phyloP scores from a whole-genome alignment of 2,329 filamentous ascomycete genomes.

The Colletotrichum cordylinicola region DNA sequence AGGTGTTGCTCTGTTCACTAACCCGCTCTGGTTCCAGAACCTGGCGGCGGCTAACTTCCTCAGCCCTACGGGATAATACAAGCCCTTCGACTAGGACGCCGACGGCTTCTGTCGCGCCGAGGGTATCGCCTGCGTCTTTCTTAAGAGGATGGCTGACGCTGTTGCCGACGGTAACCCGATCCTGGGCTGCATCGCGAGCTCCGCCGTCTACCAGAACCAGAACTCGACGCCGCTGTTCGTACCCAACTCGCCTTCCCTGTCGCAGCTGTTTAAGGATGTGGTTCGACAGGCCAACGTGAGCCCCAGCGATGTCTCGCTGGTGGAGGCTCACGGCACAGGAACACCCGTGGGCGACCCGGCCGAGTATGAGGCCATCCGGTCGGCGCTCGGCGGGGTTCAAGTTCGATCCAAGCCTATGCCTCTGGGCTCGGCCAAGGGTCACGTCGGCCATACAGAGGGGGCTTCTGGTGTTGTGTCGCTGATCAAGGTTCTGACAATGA shows the following conservation, averaged over 20 bases:
- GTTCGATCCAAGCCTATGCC: too few species aligned
- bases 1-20: slow-evolving; percentile 39
- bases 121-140: slow-evolving; percentile 45
- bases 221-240: slow-evolving; percentile 35
- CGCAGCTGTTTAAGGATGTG: slow-evolving; percentile 43
- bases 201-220: slow-evolving; percentile 47
- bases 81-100: slow-evolving; percentile 35
- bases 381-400: too few species aligned
- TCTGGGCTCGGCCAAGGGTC: too few species aligned
- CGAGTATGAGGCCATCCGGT: too few species aligned
- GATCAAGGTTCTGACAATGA: too few species aligned
- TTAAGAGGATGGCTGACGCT: slow-evolving; percentile 54
- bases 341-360: too few species aligned
- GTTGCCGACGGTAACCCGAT: slow-evolving; percentile 51
- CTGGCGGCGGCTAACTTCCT: slow-evolving; percentile 29
- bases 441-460: too few species aligned
- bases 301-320: background rate
- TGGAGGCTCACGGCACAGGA: too few species aligned
- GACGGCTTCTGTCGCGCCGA: slow-evolving; percentile 60
- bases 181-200: slow-evolving; percentile 42
- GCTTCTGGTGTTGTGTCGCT: too few species aligned
- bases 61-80: slow-evolving; percentile 35
- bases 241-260: slow-evolving; percentile 24
- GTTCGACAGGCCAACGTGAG: background rate
- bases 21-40: background rate